Conservation (phyloP, 2,329 filamentous ascomycete genomes). For the Pseudocercospora ulei region DNA sequence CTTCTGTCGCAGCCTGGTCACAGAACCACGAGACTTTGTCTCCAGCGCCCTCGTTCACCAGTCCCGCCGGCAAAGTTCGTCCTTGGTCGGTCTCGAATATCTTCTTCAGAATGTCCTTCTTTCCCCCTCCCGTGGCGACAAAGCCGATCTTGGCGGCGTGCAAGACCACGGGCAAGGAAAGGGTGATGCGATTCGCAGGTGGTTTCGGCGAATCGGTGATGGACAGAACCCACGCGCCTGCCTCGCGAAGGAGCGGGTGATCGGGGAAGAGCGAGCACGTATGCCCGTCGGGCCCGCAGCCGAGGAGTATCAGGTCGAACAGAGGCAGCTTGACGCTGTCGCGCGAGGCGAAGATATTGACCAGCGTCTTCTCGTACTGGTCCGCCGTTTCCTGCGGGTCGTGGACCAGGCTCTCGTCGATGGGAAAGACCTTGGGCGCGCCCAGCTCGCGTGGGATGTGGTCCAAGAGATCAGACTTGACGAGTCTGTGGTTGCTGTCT, state of each 20-base stretch:
- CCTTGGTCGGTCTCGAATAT: conserved; percentile 76
- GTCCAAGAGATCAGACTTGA: conserved; percentile 79
- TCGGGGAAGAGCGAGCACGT: conserved; percentile 94
- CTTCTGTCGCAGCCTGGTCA: conserved; percentile 74
- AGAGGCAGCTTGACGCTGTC: conserved; percentile 91
- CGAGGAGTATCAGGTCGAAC: conserved; percentile 87
- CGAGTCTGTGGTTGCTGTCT: conserved; percentile 86
- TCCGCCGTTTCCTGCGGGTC: conserved; percentile 89
- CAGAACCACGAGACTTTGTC: conserved; percentile 95
- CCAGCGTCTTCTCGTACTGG: conserved; percentile 80
- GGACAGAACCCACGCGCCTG: conserved; percentile 80
- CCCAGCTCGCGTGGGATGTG: conserved; percentile 64
- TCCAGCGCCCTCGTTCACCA: conserved; percentile 75
- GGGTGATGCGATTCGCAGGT: conserved; percentile 77
- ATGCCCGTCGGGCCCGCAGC: conserved; percentile 91
- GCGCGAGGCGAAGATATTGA: conserved; percentile 74
- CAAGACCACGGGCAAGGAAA: conserved; percentile 81
- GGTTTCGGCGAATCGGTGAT: conserved; percentile 94
- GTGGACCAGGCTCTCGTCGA: conserved; percentile 58
- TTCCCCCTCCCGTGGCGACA: conserved; percentile 77
- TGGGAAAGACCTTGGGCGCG: conserved; percentile 65
- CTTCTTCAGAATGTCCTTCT: conserved; percentile 83
- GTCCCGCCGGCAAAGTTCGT: conserved; percentile 64
- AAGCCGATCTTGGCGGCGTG: conserved; percentile 82
- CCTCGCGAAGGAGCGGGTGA: conserved; percentile 75